These are phyloP conservation scores for Chytriomyces confervae DNA, from an alignment of 192 early-diverging fungal species.

Conservation along the genomic window DNA sequence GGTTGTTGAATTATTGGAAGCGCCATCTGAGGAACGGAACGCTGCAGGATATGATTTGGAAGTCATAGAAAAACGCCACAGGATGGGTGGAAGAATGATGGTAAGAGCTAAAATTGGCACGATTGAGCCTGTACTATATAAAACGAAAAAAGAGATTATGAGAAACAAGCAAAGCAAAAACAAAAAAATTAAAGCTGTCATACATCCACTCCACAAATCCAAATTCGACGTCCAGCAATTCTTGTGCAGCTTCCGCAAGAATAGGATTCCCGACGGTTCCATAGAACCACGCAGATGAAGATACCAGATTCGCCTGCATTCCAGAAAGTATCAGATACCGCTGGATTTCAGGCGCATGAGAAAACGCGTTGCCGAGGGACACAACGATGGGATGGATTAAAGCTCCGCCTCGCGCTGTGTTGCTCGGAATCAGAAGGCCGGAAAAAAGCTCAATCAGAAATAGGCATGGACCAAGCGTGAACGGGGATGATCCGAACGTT, in stretches of 20 bases:
- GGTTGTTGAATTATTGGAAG: too few species aligned
- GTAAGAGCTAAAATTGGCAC: too few species aligned
- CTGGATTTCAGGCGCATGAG: slow-evolving; percentile 55
- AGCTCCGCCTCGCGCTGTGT: slow-evolving; percentile 76
- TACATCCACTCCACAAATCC: slow-evolving; percentile 68
- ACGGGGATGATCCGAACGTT: slow-evolving; percentile 45
- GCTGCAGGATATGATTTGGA: too few species aligned
- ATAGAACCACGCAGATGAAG: slow-evolving; percentile 75
- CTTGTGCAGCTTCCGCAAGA: slow-evolving; percentile 62
- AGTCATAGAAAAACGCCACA: too few species aligned
- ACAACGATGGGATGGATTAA: slow-evolving; percentile 78
- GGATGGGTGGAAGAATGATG: too few species aligned
- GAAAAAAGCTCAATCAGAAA: slow-evolving; percentile 75
- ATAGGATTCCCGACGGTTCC: slow-evolving; percentile 79
- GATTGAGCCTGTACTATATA: slow-evolving; percentile 44
- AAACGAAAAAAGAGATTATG: slow-evolving; percentile 4
- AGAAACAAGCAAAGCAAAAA: slow-evolving; percentile 44
- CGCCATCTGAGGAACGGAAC: too few species aligned
- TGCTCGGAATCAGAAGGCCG: slow-evolving; percentile 29
- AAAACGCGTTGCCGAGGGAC: slow-evolving; percentile 64
- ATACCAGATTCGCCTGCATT: slow-evolving; percentile 71
- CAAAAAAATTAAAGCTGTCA: slow-evolving; percentile 58
- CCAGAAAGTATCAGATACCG: slow-evolving; percentile 69
- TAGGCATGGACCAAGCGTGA: slow-evolving; percentile 62
- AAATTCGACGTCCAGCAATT: slow-evolving; percentile 70